Percentiles rank a stretch among this genome's conserved stretches.
Evolutionary conservation across 805 yeast genomes (phyloP).

Genomic region (Saturnispora sanitii): DNA sequence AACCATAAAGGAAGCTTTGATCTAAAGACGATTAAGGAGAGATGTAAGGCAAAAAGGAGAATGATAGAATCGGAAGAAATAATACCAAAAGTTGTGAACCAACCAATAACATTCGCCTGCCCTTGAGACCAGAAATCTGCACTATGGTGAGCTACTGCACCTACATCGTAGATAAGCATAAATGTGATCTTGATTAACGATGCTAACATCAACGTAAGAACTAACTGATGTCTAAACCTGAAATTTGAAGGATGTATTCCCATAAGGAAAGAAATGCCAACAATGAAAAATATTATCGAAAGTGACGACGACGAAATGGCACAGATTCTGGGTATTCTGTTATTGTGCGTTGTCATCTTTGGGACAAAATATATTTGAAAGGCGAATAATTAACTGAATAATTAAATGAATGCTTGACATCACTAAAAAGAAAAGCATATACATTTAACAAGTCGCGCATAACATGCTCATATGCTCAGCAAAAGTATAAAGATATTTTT

Average conservation of each 20-base stretch:
- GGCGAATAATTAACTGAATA: not conserved
- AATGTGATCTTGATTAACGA: slow-evolving; percentile 69
- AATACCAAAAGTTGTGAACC: slow-evolving; percentile 68
- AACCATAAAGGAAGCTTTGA: slow-evolving; percentile 34
- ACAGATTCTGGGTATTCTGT: slow-evolving; percentile 24
- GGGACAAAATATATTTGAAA: no score
- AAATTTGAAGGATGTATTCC: slow-evolving; percentile 55
- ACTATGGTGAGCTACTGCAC: slow-evolving; percentile 4
- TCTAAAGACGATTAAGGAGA: slow-evolving; percentile 59
- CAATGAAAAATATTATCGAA: slow-evolving; percentile 45
- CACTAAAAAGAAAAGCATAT: not conserved
- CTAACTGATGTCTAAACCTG: slow-evolving; percentile 62
- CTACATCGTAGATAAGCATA: slow-evolving; percentile 53
- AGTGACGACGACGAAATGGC: slow-evolving; percentile 40
- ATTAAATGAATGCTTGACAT: not conserved
- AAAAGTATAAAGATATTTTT: not conserved
- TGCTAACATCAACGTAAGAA: slow-evolving; percentile 55
- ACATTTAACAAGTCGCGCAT: not conserved
- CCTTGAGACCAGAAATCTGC: slow-evolving; percentile 25
- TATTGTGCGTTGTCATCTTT: not conserved
- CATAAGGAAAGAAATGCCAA: slow-evolving; percentile 48
- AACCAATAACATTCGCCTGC: slow-evolving; percentile 56
- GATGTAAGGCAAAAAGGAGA: slow-evolving; percentile 72
- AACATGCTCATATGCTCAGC: not conserved
- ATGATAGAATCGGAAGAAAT: slow-evolving; percentile 87